phyloP scores from a whole-genome alignment of 2,329 filamentous ascomycete species.

The Alternaria ventricosa region DNA sequence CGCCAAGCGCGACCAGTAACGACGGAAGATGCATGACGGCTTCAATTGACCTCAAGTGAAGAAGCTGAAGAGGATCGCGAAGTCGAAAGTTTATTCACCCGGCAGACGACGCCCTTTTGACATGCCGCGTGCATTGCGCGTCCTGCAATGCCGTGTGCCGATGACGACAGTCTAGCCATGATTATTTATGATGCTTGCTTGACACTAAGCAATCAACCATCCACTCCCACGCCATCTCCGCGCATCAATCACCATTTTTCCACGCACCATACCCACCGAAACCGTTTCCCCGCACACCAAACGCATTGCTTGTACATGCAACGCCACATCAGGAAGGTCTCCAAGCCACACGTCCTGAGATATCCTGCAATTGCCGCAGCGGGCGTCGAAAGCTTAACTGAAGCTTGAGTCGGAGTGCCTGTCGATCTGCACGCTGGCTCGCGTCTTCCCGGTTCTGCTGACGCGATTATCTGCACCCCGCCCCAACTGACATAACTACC shows the following conservation, averaged over 20 bases:
- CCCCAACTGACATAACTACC: constrained; percentile 16
- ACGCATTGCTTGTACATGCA: neutral
- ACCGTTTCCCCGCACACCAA: constrained; percentile 8
- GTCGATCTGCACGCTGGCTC: constrained; percentile 13
- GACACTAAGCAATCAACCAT: constrained; percentile 10
- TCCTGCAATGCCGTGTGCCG: constrained; percentile 33
- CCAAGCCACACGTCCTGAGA: constrained; percentile 2
- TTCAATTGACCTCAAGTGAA: constrained; percentile 25
- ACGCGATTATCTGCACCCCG: constrained; percentile 3
- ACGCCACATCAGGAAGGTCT: constrained; percentile 16
- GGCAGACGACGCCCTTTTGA: constrained; percentile 21
- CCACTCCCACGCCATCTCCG: constrained; percentile 13
- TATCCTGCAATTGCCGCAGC: constrained; percentile 40
- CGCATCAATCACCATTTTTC: constrained; percentile 18
- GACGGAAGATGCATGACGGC: constrained; percentile 39
- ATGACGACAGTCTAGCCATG: constrained; percentile 44
- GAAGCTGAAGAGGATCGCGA: constrained; percentile 1
- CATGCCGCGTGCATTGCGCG: constrained; percentile 9
- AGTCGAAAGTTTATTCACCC: neutral
- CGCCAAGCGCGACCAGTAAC: constrained; percentile 38
- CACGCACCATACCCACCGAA: constrained; percentile 9
- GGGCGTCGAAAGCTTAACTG: constrained; percentile 26
- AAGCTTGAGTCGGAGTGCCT: constrained; percentile 34
- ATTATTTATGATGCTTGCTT: constrained; percentile 2
- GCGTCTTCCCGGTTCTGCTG: constrained; percentile 3